These are phyloP conservation scores for Auricularia sp. DNA, from an alignment of 768 basidiomycete species.

Conservation along the genomic window DNA sequence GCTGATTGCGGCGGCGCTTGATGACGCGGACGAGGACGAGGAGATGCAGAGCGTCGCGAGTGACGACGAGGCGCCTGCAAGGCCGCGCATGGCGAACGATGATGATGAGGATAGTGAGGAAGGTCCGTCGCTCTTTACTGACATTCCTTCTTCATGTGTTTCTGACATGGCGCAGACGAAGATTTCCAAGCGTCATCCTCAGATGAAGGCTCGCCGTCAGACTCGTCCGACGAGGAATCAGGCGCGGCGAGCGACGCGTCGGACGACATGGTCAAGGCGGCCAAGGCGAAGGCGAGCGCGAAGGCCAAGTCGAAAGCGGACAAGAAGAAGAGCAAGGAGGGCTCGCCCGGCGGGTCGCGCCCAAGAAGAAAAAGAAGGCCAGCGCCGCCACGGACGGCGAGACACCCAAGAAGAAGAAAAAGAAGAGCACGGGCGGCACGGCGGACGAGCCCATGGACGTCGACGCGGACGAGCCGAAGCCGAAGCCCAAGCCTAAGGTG, in stretches of 20 bases:
- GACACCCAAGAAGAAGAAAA: neutral
- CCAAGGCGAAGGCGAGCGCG: slow-evolving; percentile 35
- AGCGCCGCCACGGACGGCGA: slow-evolving; percentile 26
- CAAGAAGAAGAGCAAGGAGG: slow-evolving; percentile 23
- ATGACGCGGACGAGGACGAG: slow-evolving; percentile 66
- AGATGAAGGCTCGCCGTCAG: slow-evolving; percentile 82
- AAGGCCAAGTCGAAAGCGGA: slow-evolving; percentile 30
- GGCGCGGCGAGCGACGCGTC: slow-evolving; percentile 74
- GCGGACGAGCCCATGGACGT: slow-evolving; percentile 1
- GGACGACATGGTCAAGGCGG: slow-evolving; percentile 72
- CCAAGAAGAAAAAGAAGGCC: slow-evolving; percentile 10
- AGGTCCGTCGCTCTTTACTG: slow-evolving; percentile 21
- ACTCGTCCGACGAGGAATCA: slow-evolving; percentile 45
- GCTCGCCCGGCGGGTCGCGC: slow-evolving; percentile 15
- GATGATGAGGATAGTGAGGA: slow-evolving; percentile 71
- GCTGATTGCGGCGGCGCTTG: slow-evolving; percentile 51
- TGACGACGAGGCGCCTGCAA: slow-evolving; percentile 51
- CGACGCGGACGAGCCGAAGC: slow-evolving; percentile 4
- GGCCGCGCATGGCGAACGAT: slow-evolving; percentile 40
- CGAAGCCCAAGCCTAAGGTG: slow-evolving; percentile 40
- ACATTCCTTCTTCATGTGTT: slow-evolving; percentile 2
- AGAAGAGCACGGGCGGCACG: slow-evolving; percentile 17
- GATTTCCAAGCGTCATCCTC: slow-evolving; percentile 84
- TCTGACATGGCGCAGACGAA: slow-evolving; percentile 42
- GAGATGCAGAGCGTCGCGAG: slow-evolving; percentile 77